A percentile compares a stretch with the other conserved stretches of the same genome.
These are phyloP conservation scores for Debaryomyces fabryi DNA, from an alignment of 1,139 yeast genomes.

Conservation along the genomic window DNA sequence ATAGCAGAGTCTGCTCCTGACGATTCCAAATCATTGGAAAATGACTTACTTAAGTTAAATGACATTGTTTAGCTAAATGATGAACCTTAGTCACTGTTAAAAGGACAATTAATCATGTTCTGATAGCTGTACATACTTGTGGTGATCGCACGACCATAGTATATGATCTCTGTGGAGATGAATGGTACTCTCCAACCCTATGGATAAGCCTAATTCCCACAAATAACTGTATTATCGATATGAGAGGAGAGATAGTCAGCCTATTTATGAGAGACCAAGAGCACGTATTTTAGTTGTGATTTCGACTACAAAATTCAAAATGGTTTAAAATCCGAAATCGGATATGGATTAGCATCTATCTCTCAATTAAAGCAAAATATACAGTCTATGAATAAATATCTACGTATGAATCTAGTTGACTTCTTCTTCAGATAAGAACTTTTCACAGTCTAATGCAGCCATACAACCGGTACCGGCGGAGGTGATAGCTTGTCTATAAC, in stretches of 20 bases:
- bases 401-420: conserved; percentile 9
- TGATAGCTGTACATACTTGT: background rate
- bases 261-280: background rate
- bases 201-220: too few species aligned
- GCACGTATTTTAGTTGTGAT: background rate
- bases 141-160: background rate
- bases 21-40: conserved; percentile 35
- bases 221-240: too few species aligned
- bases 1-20: conserved; percentile 11
- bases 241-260: background rate
- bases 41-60: conserved; percentile 26
- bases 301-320: background rate
- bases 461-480: conserved; percentile 99
- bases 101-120: background rate
- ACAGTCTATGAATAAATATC: conserved; percentile 3
- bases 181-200: background rate
- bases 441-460: conserved; percentile 98
- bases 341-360: background rate
- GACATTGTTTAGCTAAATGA: conserved; percentile 29
- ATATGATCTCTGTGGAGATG: background rate
- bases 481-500: conserved; percentile 97
- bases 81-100: background rate
- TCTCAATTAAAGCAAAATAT: background rate
- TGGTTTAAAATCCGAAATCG: background rate
- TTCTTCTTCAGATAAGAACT: conserved; percentile 73